Conservation (phyloP, 1,139 yeast species). For the Debaryomyces sp. region DNA sequence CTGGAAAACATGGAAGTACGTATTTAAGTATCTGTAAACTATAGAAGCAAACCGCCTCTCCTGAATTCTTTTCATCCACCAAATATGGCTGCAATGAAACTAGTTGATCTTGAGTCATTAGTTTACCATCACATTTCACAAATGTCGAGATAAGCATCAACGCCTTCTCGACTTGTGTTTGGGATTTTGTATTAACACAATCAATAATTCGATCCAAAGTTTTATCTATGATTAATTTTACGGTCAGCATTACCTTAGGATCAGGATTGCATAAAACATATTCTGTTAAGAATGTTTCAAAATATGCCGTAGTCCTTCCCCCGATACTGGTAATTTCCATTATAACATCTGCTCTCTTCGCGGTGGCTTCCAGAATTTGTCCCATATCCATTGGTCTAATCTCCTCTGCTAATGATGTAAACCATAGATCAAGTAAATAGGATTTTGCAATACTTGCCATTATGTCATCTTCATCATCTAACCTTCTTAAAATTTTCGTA, state of each 20-base stretch:
- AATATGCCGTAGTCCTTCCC: constrained; percentile 39
- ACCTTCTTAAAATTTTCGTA: constrained; percentile 51
- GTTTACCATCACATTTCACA: constrained; percentile 49
- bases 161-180: constrained; percentile 29
- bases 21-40: constrained; percentile 56
- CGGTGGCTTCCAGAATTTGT: constrained; percentile 3
- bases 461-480: constrained; percentile 72
- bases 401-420: constrained; percentile 23
- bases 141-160: constrained; percentile 56
- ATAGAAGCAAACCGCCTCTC: constrained; percentile 43
- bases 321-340: constrained; percentile 35
- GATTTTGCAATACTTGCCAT: constrained; percentile 49
- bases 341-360: constrained; percentile 29
- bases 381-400: constrained; percentile 6
- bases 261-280: constrained; percentile 34
- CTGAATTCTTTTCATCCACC: constrained; percentile 44
- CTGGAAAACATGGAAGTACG: constrained; percentile 44
- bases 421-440: constrained; percentile 49
- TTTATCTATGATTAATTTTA: constrained; percentile 25
- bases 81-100: constrained; percentile 61
- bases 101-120: constrained; percentile 68
- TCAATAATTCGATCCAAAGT: constrained; percentile 34
- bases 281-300: constrained; percentile 46
- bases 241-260: constrained; percentile 13
- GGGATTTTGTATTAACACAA: constrained; percentile 16